phyloP scores from a whole-genome alignment of 768 basidiomycete species.

The Psilocybe tampanensis region DNA sequence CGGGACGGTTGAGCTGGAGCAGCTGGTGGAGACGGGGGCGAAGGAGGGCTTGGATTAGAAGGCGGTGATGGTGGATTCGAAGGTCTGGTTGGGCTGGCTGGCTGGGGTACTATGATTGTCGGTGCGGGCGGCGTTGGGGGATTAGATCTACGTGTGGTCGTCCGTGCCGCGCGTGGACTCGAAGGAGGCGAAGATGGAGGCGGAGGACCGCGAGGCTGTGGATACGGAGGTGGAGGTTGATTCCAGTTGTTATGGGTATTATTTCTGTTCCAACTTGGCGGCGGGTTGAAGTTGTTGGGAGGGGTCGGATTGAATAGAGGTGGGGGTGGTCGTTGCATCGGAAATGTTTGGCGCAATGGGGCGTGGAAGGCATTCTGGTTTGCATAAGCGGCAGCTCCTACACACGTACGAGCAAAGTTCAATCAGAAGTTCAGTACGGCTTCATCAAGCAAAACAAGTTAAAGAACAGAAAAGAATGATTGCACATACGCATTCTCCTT shows the following conservation, averaged over 20 bases:
- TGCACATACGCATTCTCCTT: conserved; percentile 8
- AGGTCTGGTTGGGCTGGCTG: neutral
- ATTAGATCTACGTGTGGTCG: neutral
- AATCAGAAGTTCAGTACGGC: too few relatives aligned
- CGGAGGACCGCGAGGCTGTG: neutral
- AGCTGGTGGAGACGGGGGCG: neutral
- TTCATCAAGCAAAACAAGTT: neutral
- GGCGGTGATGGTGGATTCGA: neutral
- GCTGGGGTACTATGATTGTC: neutral
- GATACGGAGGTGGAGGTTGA: neutral
- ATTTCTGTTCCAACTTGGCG: neutral
- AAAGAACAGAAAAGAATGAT: neutral
- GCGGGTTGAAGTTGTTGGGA: neutral
- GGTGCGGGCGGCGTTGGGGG: neutral
- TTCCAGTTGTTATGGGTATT: neutral
- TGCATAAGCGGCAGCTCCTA: neutral
- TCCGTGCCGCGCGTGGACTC: neutral
- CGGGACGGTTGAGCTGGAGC: neutral
- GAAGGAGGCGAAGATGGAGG: neutral
- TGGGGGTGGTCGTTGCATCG: neutral
- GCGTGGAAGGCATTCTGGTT: neutral
- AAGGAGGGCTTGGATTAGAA: neutral
- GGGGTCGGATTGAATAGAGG: neutral
- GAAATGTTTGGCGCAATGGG: neutral
- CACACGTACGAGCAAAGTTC: neutral